Conservation (phyloP, 2,329 filamentous ascomycete genomes). For the Didymella exigua region DNA sequence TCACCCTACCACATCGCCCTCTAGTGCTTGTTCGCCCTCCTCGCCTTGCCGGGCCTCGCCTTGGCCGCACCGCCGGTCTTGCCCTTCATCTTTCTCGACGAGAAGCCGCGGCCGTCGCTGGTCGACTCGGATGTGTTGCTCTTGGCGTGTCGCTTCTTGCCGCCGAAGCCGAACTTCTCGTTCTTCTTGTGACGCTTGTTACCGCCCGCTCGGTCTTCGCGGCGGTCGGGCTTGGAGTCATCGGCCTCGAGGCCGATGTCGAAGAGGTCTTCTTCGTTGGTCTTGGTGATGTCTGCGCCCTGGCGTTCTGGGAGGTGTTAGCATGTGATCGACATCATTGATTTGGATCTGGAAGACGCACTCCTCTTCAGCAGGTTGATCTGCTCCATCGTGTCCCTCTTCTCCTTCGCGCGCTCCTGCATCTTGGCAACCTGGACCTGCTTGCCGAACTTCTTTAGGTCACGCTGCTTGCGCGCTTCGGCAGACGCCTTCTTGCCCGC, state of each 20-base stretch:
- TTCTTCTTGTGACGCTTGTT: constrained; percentile 91
- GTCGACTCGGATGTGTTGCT: constrained; percentile 86
- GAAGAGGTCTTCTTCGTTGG: constrained; percentile 84
- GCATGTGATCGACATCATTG: constrained; percentile 1
- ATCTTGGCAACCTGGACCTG: constrained; percentile 95
- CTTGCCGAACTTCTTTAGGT: constrained; percentile 99
- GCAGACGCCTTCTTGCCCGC: constrained; percentile 89
- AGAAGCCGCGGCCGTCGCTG: constrained; percentile 81
- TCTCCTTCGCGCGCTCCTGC: constrained; percentile 90
- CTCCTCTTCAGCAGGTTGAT: constrained; percentile 95
- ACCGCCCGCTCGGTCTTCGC: constrained; percentile 52
- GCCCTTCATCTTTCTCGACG: constrained; percentile 82
- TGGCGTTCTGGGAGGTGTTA: constrained; percentile 72
- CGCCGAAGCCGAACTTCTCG: constrained; percentile 91
- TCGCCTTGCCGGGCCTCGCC: constrained; percentile 41
- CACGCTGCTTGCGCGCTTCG: constrained; percentile 88
- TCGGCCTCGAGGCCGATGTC: constrained; percentile 74
- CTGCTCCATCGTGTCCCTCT: constrained; percentile 92
- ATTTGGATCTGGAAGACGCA: constrained; percentile 56
- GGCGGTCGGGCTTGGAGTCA: constrained; percentile 53
- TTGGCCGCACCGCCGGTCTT: constrained; percentile 37
- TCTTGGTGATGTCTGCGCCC: constrained; percentile 68
- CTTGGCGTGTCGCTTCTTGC: constrained; percentile 91
- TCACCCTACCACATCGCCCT: neutral
- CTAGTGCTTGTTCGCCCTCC: constrained; percentile 42